Conservation (phyloP, 768 basidiomycete species). For the Lyophyllum shimeji region DNA sequence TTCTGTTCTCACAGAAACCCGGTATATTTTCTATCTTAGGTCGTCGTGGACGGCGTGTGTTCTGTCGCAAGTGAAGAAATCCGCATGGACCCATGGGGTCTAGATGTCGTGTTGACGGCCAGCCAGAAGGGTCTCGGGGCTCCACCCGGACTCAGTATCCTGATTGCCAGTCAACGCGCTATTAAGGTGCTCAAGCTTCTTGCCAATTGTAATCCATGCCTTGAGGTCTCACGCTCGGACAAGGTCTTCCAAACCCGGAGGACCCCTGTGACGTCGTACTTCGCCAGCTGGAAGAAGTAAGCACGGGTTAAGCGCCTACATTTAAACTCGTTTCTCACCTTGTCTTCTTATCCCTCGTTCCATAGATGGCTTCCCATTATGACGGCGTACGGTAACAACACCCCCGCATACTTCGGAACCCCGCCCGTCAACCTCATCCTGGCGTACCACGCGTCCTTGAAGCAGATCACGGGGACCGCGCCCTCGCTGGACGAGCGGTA, state of each 20-base stretch:
- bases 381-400: slow-evolving; percentile 76
- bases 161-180: slow-evolving; percentile 72
- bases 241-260: slow-evolving; percentile 58
- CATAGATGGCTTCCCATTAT: slow-evolving; percentile 83
- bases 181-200: slow-evolving; percentile 41
- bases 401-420: slow-evolving; percentile 84
- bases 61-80: slow-evolving; percentile 92
- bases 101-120: slow-evolving; percentile 79
- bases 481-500: slow-evolving; percentile 73
- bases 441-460: slow-evolving; percentile 78
- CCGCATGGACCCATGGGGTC: slow-evolving; percentile 82
- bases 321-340: background rate
- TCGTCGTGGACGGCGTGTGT: slow-evolving; percentile 86
- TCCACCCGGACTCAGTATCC: slow-evolving; percentile 83
- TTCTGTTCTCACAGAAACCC: slow-evolving; percentile 5
- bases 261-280: slow-evolving; percentile 66
- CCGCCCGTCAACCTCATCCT: slow-evolving; percentile 86
- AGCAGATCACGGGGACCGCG: slow-evolving; percentile 54
- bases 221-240: background rate
- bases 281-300: slow-evolving; percentile 82
- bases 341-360: background rate
- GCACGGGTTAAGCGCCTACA: slow-evolving; percentile 4
- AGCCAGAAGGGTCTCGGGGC: slow-evolving; percentile 87
- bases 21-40: slow-evolving; percentile 29
- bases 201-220: background rate